Evolutionary conservation across 1,284 basidiomycete species (phyloP), one percentile per base, ranked within the genome.

Genomic region (Puccinia sorghi): DNA sequence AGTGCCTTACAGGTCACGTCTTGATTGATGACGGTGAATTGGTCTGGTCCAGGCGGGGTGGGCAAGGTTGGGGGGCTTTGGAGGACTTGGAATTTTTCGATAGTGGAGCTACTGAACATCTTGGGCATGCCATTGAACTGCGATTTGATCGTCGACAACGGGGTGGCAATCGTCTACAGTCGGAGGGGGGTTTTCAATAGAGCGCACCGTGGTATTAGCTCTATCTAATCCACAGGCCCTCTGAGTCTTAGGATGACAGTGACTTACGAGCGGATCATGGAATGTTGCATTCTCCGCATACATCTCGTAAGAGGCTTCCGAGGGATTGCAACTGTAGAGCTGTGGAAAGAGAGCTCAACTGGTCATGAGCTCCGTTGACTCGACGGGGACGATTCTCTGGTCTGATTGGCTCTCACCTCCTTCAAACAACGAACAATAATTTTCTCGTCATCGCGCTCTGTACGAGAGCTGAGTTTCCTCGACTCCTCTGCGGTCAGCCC

Each of bases 91-190:
- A 80, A 80, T 20, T 80, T 63, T 37, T 80, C 80, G 32, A 80
- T 72, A 9, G 64, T 80, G 27, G 80, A 67, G 20, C 78, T 70
- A 41, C 72, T 73, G 39, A 80, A 80, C 41, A 80, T 54, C 32
- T 61, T 71, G 17, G 75, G 76, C 73, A 80, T 79, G n/a, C 73
- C 80, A 37, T 80, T 80, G 63, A 80, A 80, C 32, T 80, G 80
- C 9, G 77, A 77, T 57, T 64, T 80, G 64, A 80, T 79, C 1
- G 32, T 57, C 37, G 48, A 25, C n/a, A 80, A 37, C 12, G 79
- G 73, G 11, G 50, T 67, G 15, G 80, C 80, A 17, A 80, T 80
- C n/a, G 64, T 54, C 74, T 76, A 54, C 43, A 46, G n/a, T n/a
- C n/a, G n/a, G n/a, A n/a, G n/a, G n/a, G n/a, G n/a, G n/a, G n/a